phyloP scores from a whole-genome alignment of 352 stramenopile species.

The Phytopythium vexans region DNA sequence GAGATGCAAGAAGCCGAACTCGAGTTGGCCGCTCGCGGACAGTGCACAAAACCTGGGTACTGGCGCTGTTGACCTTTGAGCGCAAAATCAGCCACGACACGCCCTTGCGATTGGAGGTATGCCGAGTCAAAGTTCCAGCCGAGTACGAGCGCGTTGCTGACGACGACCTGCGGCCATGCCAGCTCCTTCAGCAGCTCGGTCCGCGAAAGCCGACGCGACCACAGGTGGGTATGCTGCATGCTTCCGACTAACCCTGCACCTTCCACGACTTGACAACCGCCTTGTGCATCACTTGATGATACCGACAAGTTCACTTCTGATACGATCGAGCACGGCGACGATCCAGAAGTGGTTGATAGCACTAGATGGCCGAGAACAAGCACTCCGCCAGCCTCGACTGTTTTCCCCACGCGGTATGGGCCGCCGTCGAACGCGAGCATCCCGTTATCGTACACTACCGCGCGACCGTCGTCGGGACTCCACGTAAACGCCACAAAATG shows the following conservation, averaged over 20 bases:
- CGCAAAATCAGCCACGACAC: slow-evolving; percentile 45
- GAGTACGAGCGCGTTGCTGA: slow-evolving; percentile 53
- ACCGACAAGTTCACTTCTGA: too few relatives aligned
- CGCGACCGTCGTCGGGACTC: slow-evolving; percentile 49
- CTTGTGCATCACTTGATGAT: not conserved
- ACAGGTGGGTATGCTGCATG: slow-evolving; percentile 65
- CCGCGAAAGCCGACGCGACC: slow-evolving; percentile 37
- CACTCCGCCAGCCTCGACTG: slow-evolving; percentile 23
- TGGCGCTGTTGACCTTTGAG: slow-evolving; percentile 39
- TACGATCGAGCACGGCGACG: not conserved
- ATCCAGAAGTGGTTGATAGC: slow-evolving; percentile 5
- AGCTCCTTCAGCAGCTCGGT: slow-evolving; percentile 53
- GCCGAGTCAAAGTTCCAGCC: slow-evolving; percentile 60
- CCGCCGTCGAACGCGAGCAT: slow-evolving; percentile 69
- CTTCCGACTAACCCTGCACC: slow-evolving; percentile 31
- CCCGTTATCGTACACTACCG: slow-evolving; percentile 59
- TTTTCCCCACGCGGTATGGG: slow-evolving; percentile 39
- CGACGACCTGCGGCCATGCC: slow-evolving; percentile 45
- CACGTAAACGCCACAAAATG: slow-evolving; percentile 64
- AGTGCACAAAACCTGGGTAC: slow-evolving; percentile 41
- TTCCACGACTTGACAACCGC: slow-evolving; percentile 22
- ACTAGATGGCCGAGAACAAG: slow-evolving; percentile 50
- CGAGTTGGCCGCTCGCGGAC: slow-evolving; percentile 1
- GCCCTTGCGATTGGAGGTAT: slow-evolving; percentile 16
- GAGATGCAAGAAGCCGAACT: slow-evolving; percentile 23